phyloP scores from a whole-genome alignment of 371 early-diverging fungal genomes.

The Mortierella sp. region DNA sequence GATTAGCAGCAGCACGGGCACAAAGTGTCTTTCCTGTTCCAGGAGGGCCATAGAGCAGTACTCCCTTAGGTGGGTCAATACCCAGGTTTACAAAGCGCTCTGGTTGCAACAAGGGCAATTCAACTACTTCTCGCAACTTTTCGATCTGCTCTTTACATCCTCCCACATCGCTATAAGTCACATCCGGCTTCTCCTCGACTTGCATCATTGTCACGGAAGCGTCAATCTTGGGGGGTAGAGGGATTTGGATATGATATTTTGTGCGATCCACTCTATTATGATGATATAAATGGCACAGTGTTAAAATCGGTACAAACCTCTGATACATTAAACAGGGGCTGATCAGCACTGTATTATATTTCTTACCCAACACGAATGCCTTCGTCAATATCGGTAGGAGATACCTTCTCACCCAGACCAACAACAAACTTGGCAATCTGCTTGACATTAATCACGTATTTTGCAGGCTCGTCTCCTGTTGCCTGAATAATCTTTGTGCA shows the following conservation, averaged over 20 bases:
- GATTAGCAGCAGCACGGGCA: conserved; percentile 99
- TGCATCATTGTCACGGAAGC: conserved; percentile 99
- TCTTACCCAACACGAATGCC: conserved; percentile 98
- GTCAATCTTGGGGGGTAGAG: conserved; percentile 99
- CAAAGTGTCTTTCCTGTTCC: conserved; percentile 99
- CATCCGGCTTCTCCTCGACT: conserved; percentile 99
- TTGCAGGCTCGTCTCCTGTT: conserved; percentile 79
- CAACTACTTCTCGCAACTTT: conserved; percentile 99
- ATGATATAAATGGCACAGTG: background rate
- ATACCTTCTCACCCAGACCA: conserved; percentile 95
- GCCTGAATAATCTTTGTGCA: conserved; percentile 98
- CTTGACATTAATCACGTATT: conserved; percentile 99
- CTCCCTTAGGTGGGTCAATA: conserved; percentile 99
- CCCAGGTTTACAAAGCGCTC: conserved; percentile 95
- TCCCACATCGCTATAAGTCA: conserved; percentile 99
- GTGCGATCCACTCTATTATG: conserved; percentile 93
- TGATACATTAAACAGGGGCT: background rate
- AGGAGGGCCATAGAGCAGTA: conserved; percentile 99
- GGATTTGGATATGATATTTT: conserved; percentile 99
- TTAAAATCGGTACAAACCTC: background rate
- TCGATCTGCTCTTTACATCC: conserved; percentile 99
- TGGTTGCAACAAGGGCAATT: conserved; percentile 97
- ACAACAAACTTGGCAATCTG: conserved; percentile 99
- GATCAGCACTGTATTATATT: background rate
- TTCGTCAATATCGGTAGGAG: conserved; percentile 99